Conservation (phyloP, 2,329 filamentous ascomycete species). For the Cladosporium sp. region DNA sequence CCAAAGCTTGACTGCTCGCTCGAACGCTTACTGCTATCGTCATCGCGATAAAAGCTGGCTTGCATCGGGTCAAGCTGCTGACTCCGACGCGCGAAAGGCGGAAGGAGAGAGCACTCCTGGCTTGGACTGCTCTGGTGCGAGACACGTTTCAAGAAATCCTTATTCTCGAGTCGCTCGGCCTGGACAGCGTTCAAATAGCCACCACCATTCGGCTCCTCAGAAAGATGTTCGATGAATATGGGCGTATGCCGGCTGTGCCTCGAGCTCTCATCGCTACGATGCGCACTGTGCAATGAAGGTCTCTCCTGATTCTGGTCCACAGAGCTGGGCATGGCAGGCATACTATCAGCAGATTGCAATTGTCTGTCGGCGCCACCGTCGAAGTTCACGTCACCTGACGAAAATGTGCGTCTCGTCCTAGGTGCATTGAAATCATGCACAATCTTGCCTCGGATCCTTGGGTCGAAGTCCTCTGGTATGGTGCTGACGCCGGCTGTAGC, state of each 20-base stretch:
- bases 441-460: constrained; percentile 63
- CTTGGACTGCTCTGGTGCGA: constrained; percentile 34
- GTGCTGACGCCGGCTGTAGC: constrained; percentile 53
- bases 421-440: constrained; percentile 68
- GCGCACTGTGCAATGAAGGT: constrained; percentile 6
- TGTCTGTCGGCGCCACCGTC: constrained; percentile 87
- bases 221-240: constrained; percentile 63
- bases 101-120: constrained; percentile 36
- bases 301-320: constrained; percentile 1
- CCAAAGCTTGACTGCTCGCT: constrained; percentile 31
- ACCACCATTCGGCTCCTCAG: constrained; percentile 50
- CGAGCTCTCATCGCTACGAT: constrained; percentile 15
- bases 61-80: constrained; percentile 36
- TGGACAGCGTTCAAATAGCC: constrained; percentile 47
- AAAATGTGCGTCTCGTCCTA: constrained; percentile 47
- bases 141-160: constrained; percentile 50
- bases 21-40: constrained; percentile 29
- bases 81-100: constrained; percentile 40
- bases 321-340: constrained; percentile 14
- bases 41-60: constrained; percentile 32
- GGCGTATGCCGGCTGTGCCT: constrained; percentile 54
- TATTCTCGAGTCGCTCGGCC: constrained; percentile 52
- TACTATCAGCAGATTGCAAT: constrained; percentile 70
- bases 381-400: constrained; percentile 23
- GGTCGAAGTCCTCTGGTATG: constrained; percentile 62